phyloP scores from a whole-genome alignment of 2,329 filamentous ascomycete species.

The Nemania serpens region DNA sequence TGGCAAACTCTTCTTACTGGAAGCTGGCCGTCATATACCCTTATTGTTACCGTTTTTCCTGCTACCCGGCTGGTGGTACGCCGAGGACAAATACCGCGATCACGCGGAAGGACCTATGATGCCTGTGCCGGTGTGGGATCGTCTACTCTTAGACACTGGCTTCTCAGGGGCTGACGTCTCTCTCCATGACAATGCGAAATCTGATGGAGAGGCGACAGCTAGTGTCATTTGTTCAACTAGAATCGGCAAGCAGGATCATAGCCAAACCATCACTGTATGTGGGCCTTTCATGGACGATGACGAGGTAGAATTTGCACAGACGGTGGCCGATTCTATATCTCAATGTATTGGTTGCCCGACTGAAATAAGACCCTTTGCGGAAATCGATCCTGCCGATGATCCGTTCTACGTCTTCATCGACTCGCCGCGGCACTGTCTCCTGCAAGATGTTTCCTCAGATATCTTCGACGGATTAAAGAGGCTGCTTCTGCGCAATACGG shows the following conservation, averaged over 20 bases:
- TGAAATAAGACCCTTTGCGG: slow-evolving; percentile 10
- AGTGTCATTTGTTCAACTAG: slow-evolving; percentile 24
- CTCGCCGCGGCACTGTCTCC: slow-evolving; percentile 9
- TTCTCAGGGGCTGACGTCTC: slow-evolving; percentile 26
- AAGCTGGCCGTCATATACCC: slow-evolving; percentile 3
- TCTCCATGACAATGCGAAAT: slow-evolving; percentile 16
- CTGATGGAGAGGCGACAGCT: slow-evolving; percentile 1
- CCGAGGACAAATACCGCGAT: slow-evolving; percentile 12
- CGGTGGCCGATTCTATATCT: slow-evolving; percentile 14
- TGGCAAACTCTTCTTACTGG: slow-evolving; percentile 20
- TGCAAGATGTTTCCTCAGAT: slow-evolving; percentile 5
- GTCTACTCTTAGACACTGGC: slow-evolving; percentile 15
- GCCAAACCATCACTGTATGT: slow-evolving; percentile 3
- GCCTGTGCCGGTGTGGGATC: slow-evolving; percentile 22
- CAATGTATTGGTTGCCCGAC: slow-evolving; percentile 8
- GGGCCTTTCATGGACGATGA: slow-evolving; percentile 22
- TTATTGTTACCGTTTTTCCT: slow-evolving; percentile 3
- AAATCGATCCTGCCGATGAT: slow-evolving; percentile 5
- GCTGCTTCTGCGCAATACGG: slow-evolving; percentile 11
- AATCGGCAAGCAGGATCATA: slow-evolving; percentile 17
- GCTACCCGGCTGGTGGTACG: slow-evolving; percentile 23
- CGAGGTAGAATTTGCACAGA: slow-evolving; percentile 20
- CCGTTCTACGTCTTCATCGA: slow-evolving; percentile 23
- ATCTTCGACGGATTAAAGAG: slow-evolving; percentile 19
- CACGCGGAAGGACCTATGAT: slow-evolving; percentile 20